Evolutionary conservation across 2,329 filamentous ascomycete genomes (phyloP).

Genomic region (Aspergillus fructus): DNA sequence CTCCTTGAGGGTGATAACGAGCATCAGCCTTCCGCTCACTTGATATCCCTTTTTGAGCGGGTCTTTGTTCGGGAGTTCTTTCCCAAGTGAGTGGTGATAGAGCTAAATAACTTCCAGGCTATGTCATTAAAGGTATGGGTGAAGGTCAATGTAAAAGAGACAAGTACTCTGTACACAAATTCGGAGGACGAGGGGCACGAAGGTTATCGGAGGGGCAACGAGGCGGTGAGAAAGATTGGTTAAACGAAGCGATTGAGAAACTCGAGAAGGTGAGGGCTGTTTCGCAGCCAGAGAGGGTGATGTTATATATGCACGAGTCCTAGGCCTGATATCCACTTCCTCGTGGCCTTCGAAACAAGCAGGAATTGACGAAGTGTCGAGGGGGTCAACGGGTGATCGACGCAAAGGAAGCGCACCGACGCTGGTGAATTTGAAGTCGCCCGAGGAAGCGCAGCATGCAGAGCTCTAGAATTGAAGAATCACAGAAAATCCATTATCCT

Average conservation of each 20-base stretch:
- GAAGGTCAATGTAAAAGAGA: neutral
- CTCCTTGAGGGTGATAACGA: slow-evolving; percentile 3
- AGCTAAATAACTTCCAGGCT: slow-evolving; percentile 6
- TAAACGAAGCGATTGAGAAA: slow-evolving; percentile 4
- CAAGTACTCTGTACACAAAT: neutral
- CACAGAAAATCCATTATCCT: neutral
- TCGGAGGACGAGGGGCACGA: slow-evolving; percentile 3
- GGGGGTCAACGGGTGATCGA: slow-evolving; percentile 1
- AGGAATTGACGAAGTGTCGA: neutral
- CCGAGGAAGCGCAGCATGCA: neutral
- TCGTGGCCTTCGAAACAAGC: neutral
- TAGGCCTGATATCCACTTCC: neutral
- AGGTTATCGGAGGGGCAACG: slow-evolving; percentile 2
- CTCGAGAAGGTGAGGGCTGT: neutral
- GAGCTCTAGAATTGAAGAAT: neutral
- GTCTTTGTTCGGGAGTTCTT: neutral
- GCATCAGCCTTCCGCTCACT: slow-evolving; percentile 4
- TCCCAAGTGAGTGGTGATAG: neutral
- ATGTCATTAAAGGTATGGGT: slow-evolving; percentile 11
- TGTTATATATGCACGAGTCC: slow-evolving; percentile 4
- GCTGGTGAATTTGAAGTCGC: neutral
- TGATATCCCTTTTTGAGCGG: neutral
- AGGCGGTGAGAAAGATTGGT: slow-evolving; percentile 6
- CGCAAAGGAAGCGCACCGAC: neutral
- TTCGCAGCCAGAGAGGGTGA: neutral